Base-by-base conservation (phyloP, 352 stramenopile species). In the Blastocystis hominis region DNA sequence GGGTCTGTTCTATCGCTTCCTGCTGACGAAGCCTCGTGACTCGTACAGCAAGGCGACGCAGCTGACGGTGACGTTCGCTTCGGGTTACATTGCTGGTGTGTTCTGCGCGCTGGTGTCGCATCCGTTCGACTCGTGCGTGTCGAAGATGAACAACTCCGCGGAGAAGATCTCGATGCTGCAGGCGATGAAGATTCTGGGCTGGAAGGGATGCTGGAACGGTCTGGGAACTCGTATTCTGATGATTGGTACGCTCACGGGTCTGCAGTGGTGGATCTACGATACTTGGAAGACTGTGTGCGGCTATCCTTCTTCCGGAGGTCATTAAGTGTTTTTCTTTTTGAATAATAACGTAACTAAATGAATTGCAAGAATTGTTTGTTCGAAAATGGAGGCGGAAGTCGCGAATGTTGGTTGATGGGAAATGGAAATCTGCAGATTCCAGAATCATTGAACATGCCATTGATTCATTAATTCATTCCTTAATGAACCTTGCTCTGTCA, bases 81-180 rank as follows among this genome's bases (percentile, higher is more conserved):
- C 95, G 59, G 97, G 97, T 93, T 97, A 98, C 90, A 93, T 98
- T 91, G 96, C 97, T 89, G 97, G 97, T 95, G 95, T 99, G 90
- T 96, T 97, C 88, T 97, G 95, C 84, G 97, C 97, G 86, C 97
- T 99, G 88, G 97, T 98, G 88, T 98, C 96, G 89, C 97, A 99
- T 93, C 96, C 97, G 75, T 96, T 96, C 68, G 97, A 99, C 92
- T 98, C 95, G 61, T 93, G 98, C 72, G 94, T 99, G 88, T 98
- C 95, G 68, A 97, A 98, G 91, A 95, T 96, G 92, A 93, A 93
- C 90, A 96, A 96, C 92, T 93, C 94, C 10, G 92, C 92, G 55
- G 94, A 94, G 88, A 94, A 90, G 6, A 92, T 91, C 44, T 91
- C 90, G 1, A 94, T 93, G 86, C 89, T 94, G 20, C 89, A 94